These are phyloP conservation scores for Pythium coloratum DNA, from an alignment of 352 stramenopile genomes.

Conservation along the genomic window DNA sequence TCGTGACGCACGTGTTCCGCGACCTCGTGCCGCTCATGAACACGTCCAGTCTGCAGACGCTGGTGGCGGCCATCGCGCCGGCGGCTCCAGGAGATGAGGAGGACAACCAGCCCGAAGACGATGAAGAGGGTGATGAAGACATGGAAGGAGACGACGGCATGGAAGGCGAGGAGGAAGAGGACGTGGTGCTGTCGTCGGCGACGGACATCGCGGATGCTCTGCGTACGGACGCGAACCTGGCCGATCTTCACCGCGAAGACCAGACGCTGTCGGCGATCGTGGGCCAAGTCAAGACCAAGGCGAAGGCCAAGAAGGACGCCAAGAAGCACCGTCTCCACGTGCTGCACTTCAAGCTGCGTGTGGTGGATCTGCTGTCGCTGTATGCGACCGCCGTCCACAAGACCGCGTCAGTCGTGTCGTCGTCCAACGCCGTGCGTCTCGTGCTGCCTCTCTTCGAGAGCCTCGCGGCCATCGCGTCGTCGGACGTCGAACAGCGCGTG, in stretches of 20 bases:
- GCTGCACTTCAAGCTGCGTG: constrained; percentile 85
- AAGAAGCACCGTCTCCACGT: constrained; percentile 66
- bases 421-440: constrained; percentile 39
- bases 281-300: constrained; percentile 70
- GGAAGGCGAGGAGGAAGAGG: constrained; percentile 51
- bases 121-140: constrained; percentile 55
- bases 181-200: constrained; percentile 57
- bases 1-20: constrained; percentile 81
- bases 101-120: constrained; percentile 38
- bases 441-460: constrained; percentile 65
- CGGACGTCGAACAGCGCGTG: constrained; percentile 65
- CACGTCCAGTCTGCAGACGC: constrained; percentile 58
- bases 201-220: constrained; percentile 69
- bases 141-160: constrained; percentile 36
- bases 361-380: constrained; percentile 77
- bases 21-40: constrained; percentile 71
- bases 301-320: constrained; percentile 73
- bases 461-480: constrained; percentile 50
- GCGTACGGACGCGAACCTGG: constrained; percentile 58
- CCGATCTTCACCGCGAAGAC: constrained; percentile 74
- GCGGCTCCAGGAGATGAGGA: constrained; percentile 31
- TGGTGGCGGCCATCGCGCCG: constrained; percentile 67
- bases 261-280: constrained; percentile 79
- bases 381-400: constrained; percentile 41
- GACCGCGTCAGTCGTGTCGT: neutral